Percentiles rank a stretch among this genome's conserved stretches.
These are phyloP conservation scores for Plantago major DNA, from an alignment of 257 asterid species.

Conservation along the genomic window DNA sequence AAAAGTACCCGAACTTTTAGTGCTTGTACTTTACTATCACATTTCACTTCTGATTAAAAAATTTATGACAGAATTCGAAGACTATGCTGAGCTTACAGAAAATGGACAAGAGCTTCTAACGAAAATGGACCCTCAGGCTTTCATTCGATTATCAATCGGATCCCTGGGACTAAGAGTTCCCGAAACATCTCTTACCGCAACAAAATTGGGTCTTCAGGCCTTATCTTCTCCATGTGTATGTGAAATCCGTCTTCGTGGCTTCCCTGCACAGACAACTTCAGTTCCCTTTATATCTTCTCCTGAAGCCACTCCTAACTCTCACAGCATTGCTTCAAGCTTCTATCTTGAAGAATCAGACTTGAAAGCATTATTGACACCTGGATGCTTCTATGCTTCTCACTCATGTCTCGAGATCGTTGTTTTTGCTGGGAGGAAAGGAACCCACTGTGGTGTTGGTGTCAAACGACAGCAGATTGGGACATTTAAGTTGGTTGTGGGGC, in stretches of 20 bases:
- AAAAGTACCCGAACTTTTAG: too few relatives aligned
- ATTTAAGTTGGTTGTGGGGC: conserved; percentile 71
- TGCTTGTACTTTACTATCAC: not conserved
- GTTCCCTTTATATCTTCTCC: conserved; percentile 74
- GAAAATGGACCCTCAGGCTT: conserved; percentile 89
- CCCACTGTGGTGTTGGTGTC: conserved; percentile 75
- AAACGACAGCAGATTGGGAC: conserved; percentile 82
- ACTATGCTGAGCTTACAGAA: conserved; percentile 17
- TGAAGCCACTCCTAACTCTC: conserved; percentile 55
- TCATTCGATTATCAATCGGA: conserved; percentile 81
- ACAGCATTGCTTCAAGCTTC: conserved; percentile 67
- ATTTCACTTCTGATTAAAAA: not conserved
- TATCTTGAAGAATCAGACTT: conserved; percentile 86
- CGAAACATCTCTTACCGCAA: conserved; percentile 33
- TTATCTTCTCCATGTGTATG: conserved; percentile 70
- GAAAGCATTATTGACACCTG: conserved; percentile 64
- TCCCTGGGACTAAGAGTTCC: conserved; percentile 77
- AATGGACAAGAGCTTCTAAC: conserved; percentile 48
- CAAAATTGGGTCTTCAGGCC: conserved; percentile 47
- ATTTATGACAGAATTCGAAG: conserved; percentile 18
- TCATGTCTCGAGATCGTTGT: conserved; percentile 76
- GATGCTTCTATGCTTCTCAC: conserved; percentile 65
- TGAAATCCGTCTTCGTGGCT: conserved; percentile 94
- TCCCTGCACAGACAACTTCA: conserved; percentile 83
- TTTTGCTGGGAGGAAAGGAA: conserved; percentile 71